Evolutionary conservation across 2,329 filamentous ascomycete genomes (phyloP).

Genomic region (Monosporascus ibericus): DNA sequence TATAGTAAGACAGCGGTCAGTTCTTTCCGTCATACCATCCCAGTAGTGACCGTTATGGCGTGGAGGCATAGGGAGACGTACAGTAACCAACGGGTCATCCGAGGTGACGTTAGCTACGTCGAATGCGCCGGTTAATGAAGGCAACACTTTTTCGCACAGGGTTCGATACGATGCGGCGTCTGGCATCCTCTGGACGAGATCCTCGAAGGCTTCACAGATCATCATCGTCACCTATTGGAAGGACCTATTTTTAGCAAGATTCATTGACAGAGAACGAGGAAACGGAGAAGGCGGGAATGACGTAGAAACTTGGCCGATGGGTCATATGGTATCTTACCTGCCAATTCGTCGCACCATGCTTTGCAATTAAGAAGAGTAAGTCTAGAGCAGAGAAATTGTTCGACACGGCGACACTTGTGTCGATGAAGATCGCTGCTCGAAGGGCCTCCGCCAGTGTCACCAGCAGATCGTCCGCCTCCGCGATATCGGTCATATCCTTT

Average conservation of each 20-base stretch:
- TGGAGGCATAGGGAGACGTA: slow-evolving; percentile 27
- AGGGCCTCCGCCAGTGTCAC: slow-evolving; percentile 85
- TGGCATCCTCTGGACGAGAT: slow-evolving; percentile 66
- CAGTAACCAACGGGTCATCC: slow-evolving; percentile 75
- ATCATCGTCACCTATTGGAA: slow-evolving; percentile 60
- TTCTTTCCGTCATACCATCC: neutral
- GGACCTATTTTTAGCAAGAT: slow-evolving; percentile 3
- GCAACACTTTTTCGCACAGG: slow-evolving; percentile 80
- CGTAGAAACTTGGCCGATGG: neutral
- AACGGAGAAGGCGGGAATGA: neutral
- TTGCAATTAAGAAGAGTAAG: slow-evolving; percentile 81
- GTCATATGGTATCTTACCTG: slow-evolving; percentile 38
- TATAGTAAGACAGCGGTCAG: slow-evolving; percentile 24
- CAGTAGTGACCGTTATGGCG: neutral
- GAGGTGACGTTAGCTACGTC: slow-evolving; percentile 81
- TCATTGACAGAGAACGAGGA: neutral
- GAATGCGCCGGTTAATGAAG: slow-evolving; percentile 81
- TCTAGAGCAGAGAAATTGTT: slow-evolving; percentile 70
- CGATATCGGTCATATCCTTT: slow-evolving; percentile 76
- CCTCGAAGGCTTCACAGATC: slow-evolving; percentile 86
- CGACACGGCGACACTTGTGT: slow-evolving; percentile 68
- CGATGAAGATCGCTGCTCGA: slow-evolving; percentile 73
- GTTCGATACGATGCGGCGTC: slow-evolving; percentile 65
- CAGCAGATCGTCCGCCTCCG: slow-evolving; percentile 86
- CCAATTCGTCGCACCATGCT: slow-evolving; percentile 83